phyloP scores from a whole-genome alignment of 257 asterid species.

The Solanum clarkiae region DNA sequence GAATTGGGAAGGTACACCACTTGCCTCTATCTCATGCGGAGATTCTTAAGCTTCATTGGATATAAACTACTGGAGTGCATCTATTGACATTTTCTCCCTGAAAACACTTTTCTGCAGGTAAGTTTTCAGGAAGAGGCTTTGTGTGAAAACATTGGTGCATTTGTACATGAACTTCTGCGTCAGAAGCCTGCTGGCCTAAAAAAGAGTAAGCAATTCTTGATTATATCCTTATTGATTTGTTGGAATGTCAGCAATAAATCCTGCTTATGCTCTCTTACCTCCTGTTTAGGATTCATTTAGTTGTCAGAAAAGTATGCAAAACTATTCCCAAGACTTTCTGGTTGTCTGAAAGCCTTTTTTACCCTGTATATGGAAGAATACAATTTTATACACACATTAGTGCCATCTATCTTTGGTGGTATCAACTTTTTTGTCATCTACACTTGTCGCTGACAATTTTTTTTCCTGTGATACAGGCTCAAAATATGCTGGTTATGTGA shows the following conservation, averaged over 20 bases:
- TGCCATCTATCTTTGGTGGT: not conserved
- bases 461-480: slow-evolving; percentile 47
- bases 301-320: not conserved
- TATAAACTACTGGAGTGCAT: not conserved
- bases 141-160: slow-evolving; percentile 82
- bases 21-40: not conserved
- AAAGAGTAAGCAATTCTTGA: slow-evolving; percentile 61
- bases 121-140: slow-evolving; percentile 67
- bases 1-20: slow-evolving; percentile 78
- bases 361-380: not conserved
- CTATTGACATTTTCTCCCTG: not conserved
- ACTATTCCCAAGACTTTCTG: not conserved
- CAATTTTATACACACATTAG: not conserved
- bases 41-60: not conserved
- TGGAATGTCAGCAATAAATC: not conserved
- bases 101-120: slow-evolving; percentile 36
- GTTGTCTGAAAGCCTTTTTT: not conserved
- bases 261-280: not conserved
- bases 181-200: slow-evolving; percentile 89
- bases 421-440: not conserved
- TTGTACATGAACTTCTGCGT: slow-evolving; percentile 77
- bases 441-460: not conserved
- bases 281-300: not conserved
- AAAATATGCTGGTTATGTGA: slow-evolving; percentile 85
- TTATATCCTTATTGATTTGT: not conserved